phyloP scores from a whole-genome alignment of 108 stramenopile genomes.

The Thalassiosira profunda region DNA sequence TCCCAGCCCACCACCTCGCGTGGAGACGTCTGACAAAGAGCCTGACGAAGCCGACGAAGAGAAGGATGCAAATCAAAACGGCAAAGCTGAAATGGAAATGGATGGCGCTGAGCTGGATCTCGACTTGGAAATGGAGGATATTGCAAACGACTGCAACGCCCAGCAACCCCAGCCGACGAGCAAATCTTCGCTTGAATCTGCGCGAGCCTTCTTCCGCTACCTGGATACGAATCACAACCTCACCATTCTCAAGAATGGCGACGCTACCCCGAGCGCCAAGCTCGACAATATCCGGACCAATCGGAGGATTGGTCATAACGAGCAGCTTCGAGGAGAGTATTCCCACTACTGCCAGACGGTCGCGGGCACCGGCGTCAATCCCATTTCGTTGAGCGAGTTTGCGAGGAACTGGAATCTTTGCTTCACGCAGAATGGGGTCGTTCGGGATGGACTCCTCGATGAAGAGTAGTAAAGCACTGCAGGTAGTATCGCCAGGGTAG shows the following conservation, averaged over 20 bases:
- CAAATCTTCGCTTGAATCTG: slow-evolving; percentile 25
- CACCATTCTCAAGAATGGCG: slow-evolving; percentile 9
- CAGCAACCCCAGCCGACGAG: slow-evolving; percentile 27
- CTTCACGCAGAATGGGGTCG: not conserved
- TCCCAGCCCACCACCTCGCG: not conserved
- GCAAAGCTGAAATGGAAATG: not conserved
- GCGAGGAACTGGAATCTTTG: slow-evolving; percentile 1
- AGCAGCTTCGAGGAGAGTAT: not conserved
- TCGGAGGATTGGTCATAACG: not conserved
- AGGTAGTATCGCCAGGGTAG: no score
- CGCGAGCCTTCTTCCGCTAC: slow-evolving; percentile 35
- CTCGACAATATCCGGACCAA: not conserved
- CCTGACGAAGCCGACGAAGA: no score
- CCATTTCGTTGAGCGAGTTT: slow-evolving; percentile 6
- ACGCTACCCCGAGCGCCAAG: not conserved
- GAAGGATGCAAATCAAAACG: not conserved
- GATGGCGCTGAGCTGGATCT: no score
- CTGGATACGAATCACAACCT: slow-evolving; percentile 36
- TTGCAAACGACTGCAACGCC: slow-evolving; percentile 1
- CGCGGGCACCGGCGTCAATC: not conserved
- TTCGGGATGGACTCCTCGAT: slow-evolving; percentile 1
- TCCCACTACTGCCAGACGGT: not conserved
- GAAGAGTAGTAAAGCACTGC: no score
- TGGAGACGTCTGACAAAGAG: not conserved
- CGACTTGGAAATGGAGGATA: not conserved